Conservation (phyloP, 2,329 filamentous ascomycete genomes). For the Fusarium torulosum region DNA sequence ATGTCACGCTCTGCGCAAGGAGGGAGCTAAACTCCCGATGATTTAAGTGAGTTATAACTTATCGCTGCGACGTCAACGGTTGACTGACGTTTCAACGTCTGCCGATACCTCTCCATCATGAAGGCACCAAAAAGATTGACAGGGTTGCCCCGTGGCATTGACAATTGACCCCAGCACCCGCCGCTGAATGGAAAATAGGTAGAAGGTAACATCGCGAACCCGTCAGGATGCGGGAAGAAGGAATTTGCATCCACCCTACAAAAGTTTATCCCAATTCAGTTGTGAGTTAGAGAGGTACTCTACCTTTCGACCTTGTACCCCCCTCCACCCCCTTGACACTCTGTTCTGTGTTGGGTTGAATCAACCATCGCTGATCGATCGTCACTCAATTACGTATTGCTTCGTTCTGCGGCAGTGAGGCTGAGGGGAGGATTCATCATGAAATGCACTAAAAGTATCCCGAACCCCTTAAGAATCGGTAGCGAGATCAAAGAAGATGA, state of each 20-base stretch:
- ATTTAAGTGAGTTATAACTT: neutral
- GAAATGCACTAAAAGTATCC: conserved; percentile 4
- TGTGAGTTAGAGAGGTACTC: conserved; percentile 9
- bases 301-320: neutral
- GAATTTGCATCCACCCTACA: conserved; percentile 36
- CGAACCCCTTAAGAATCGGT: conserved; percentile 10
- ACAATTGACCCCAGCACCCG: conserved; percentile 14
- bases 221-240: conserved; percentile 36
- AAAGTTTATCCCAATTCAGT: conserved; percentile 33
- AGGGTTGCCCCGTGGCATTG: conserved; percentile 28
- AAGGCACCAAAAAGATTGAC: conserved; percentile 10
- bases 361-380: conserved; percentile 13
- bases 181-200: conserved; percentile 32
- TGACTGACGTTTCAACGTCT: conserved; percentile 9
- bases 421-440: conserved; percentile 13
- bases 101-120: conserved; percentile 12
- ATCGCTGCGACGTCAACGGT: conserved; percentile 12
- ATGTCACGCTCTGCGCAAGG: neutral
- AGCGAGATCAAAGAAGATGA: conserved; percentile 21
- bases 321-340: neutral
- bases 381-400: neutral
- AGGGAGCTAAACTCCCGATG: conserved; percentile 13
- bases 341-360: neutral
- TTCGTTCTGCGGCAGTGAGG: conserved; percentile 25
- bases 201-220: conserved; percentile 33